Evolutionary conservation across 2,329 filamentous ascomycete species (phyloP).

Genomic region (Colletotrichum sp.): DNA sequence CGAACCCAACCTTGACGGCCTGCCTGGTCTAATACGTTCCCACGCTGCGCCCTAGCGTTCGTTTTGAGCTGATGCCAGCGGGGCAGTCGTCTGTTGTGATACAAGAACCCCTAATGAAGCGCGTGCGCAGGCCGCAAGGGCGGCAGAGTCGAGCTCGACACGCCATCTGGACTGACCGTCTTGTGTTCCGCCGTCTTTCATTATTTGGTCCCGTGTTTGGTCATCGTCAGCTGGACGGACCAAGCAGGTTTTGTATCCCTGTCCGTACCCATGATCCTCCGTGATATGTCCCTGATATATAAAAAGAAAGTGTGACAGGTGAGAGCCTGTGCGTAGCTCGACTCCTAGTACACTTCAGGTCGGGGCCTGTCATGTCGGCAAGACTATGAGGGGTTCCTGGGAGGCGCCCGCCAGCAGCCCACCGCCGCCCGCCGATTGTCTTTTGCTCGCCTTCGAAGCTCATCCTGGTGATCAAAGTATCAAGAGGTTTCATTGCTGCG

Average conservation of each 20-base stretch:
- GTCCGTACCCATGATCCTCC: conserved; percentile 1
- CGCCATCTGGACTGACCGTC: neutral
- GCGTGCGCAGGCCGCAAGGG: neutral
- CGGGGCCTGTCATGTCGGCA: conserved; percentile 5
- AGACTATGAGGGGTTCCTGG: neutral
- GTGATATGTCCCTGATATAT: conserved; percentile 1
- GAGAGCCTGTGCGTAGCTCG: conserved; percentile 17
- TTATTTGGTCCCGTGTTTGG: neutral
- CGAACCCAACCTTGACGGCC: neutral
- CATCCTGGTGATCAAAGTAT: conserved; percentile 11
- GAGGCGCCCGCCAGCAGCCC: neutral
- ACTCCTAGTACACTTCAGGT: neutral
- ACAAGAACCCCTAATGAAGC: neutral
- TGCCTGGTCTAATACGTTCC: neutral
- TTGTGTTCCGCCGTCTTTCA: neutral
- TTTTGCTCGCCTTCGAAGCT: neutral
- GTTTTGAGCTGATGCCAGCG: neutral
- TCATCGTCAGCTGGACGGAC: neutral
- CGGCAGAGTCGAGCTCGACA: neutral
- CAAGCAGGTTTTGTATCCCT: conserved; percentile 18
- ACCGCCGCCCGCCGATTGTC: neutral
- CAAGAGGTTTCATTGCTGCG: neutral
- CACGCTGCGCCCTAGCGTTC: neutral
- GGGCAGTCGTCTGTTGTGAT: neutral
- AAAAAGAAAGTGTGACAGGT: conserved; percentile 11